Conservation (phyloP, 768 basidiomycete species). For the Paxillus ammoniavirescens region DNA sequence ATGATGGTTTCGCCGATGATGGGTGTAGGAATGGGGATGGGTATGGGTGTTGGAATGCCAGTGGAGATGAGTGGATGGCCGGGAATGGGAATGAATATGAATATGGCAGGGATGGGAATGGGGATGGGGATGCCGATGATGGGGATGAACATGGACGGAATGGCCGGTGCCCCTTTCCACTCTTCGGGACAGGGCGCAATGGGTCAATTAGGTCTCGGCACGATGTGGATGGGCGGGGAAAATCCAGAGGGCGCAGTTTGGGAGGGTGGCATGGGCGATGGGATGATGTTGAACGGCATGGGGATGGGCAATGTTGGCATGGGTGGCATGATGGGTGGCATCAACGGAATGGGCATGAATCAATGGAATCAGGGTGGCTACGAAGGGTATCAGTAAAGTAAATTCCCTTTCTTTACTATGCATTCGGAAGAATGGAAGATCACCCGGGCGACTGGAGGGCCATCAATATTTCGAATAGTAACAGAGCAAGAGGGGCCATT, state of each 20-base stretch:
- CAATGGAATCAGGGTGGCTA: constrained; percentile 36
- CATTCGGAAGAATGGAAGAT: no score
- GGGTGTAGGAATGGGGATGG: constrained; percentile 41
- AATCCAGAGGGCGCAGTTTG: constrained; percentile 34
- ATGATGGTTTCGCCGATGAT: constrained; percentile 41
- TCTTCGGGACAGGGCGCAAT: constrained; percentile 16
- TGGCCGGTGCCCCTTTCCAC: constrained; percentile 25
- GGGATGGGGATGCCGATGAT: constrained; percentile 39
- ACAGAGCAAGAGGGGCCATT: no score
- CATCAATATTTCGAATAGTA: no score
- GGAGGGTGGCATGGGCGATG: constrained; percentile 39
- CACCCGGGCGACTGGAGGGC: no score
- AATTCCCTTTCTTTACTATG: neutral
- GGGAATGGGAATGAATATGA: constrained; percentile 38
- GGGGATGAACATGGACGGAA: constrained; percentile 40
- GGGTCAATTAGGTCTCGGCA: constrained; percentile 21
- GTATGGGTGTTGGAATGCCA: constrained; percentile 38
- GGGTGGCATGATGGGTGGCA: constrained; percentile 32
- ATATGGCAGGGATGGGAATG: constrained; percentile 39
- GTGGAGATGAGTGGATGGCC: constrained; percentile 35
- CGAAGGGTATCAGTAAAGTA: constrained; percentile 28
- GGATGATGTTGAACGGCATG: constrained; percentile 43
- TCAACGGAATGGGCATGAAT: constrained; percentile 40
- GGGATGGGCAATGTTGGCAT: constrained; percentile 35
- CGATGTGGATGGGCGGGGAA: constrained; percentile 37